These are phyloP conservation scores for Chenopodium suecicum DNA, from an alignment of 148 eudicot genomes.

Conservation along the genomic window DNA sequence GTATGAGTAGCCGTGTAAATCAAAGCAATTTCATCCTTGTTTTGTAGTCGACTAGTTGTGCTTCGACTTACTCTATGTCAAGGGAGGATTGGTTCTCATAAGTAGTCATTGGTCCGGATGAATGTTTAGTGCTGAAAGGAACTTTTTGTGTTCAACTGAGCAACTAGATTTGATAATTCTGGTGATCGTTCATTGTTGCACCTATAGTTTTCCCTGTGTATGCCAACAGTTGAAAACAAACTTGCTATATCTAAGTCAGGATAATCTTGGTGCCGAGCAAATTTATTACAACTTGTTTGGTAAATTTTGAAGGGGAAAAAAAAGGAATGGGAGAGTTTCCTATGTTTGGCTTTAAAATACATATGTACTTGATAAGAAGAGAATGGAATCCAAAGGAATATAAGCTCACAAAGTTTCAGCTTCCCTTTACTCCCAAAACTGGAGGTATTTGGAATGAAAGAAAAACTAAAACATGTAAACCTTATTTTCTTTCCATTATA, in stretches of 20 bases:
- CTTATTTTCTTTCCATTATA: too few relatives aligned
- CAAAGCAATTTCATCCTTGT: neutral
- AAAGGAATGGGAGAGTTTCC: too few relatives aligned
- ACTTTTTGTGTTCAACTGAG: neutral
- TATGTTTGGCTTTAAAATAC: too few relatives aligned
- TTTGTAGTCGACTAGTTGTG: neutral
- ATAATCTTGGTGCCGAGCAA: neutral
- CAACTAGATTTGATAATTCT: neutral
- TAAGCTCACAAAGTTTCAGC: too few relatives aligned
- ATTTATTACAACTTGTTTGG: too few relatives aligned
- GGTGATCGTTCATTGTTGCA: constrained; percentile 1
- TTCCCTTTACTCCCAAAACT: too few relatives aligned
- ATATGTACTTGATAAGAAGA: too few relatives aligned
- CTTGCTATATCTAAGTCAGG: neutral
- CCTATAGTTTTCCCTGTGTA: neutral
- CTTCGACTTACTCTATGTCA: neutral
- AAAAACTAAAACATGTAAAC: too few relatives aligned
- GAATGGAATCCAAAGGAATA: too few relatives aligned
- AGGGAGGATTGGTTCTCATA: neutral
- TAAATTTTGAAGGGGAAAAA: too few relatives aligned
- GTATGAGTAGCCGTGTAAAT: neutral
- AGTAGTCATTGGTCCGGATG: neutral
- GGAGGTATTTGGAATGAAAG: too few relatives aligned
- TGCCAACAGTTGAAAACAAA: neutral
- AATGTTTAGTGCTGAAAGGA: neutral